Evolutionary conservation across 2,329 filamentous ascomycete genomes (phyloP), one percentile per base, ranked within the genome.

Genomic region (Pestalotiopsis sp.): DNA sequence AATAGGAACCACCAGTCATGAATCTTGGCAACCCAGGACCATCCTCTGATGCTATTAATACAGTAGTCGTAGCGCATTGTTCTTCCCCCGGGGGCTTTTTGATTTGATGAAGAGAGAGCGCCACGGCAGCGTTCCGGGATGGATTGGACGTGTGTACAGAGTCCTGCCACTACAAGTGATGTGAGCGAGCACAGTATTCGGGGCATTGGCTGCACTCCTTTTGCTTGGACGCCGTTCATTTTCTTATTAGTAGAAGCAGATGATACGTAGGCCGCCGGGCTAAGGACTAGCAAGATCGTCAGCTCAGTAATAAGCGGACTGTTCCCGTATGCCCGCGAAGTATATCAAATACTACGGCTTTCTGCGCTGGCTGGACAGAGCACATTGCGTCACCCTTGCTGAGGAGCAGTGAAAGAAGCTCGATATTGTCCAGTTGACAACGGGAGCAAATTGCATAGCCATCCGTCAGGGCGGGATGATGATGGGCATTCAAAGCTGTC

Each of bases 31-130:
- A 62, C 25, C n/a, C 55, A 62, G 25, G 59, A 17, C 13, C 25
- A n/a, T 62, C 59, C 59, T 62, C 27, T 14, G 59, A 38, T 62
- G 31, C 59, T 62, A 62, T 62, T 62, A 38, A 62, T 62, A 62
- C 20, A 62, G 59, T 39, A 4, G 31, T 39, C n/a, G 31, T 23
- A 36, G 27, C 23, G 25, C 27, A 27, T 59, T 11, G 23, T 27
- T 25, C 14, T 25, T 59, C 17, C 17, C 12, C 23, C 25, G 52
- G n/a, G 52, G 17, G 13, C 27, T 60, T 60, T 36, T 38, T 36
- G 59, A 39, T 38, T 39, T 62, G 31, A 36, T 52, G 27, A 62
- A 36, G 57, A 59, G 27, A 36, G 25, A 27, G 59, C 31, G 31
- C n/a, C 59, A 62, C n/a, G 27, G 59, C 59, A 39, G 59, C 36